Base-by-base conservation (phyloP, 805 yeast species). In the Starmera quercuum region DNA sequence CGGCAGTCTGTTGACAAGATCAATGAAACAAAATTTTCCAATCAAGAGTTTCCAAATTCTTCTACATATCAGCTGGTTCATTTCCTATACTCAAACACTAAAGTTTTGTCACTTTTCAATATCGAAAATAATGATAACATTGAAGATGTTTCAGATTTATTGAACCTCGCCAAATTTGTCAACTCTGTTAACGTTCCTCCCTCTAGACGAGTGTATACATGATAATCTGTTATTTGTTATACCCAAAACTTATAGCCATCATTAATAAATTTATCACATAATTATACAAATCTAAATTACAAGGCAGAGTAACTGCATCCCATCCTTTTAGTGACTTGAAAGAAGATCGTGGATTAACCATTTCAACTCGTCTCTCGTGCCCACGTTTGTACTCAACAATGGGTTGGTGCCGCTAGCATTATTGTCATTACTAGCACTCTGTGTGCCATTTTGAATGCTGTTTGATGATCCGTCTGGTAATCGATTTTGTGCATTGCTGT, bases 281-380 rank as follows among this genome's bases (percentile, higher is more conserved):
- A n/a, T n/a, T n/a, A n/a, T n/a, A n/a, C n/a, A n/a, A n/a, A n/a
- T n/a, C n/a, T n/a, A n/a, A n/a, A n/a, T n/a, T n/a, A n/a, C n/a
- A n/a, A n/a, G n/a, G n/a, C n/a, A n/a, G n/a, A n/a, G n/a, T n/a
- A n/a, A n/a, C n/a, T n/a, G n/a, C n/a, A n/a, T n/a, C n/a, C n/a
- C n/a, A n/a, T 14, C 18, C 7, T 7, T 10, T 36, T 33, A 45
- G 31, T 42, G 42, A 14, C 41, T 36, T 31, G 29, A 38, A 34
- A 43, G 47, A 33, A 82, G 67, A 45, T 80, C 88, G 55, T 75
- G 78, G 24, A 83, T 66, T 34, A 82, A 59, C 83, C 85, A 75
- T 44, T 76, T 73, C 41, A 83, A 59, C 49, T 83, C 94, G 35
- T 79, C 82, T 23, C 74, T 70, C 0, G 78, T 65, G 6, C 83